Conservation (phyloP, 1,139 yeast species). For the Blastobotrys buckinghamii region DNA sequence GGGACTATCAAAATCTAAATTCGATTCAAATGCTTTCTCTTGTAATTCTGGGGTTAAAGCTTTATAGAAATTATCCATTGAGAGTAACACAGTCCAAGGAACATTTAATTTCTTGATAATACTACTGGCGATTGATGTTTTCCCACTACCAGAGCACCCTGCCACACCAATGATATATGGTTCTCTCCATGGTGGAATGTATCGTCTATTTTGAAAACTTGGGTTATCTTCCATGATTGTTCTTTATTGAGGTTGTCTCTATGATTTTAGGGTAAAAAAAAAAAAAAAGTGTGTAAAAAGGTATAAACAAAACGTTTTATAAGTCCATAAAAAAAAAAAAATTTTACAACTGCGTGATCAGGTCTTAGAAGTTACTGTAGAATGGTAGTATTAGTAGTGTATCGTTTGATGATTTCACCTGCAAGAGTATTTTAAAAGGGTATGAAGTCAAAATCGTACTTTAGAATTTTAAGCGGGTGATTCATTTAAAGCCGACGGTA, state of each 20-base stretch:
- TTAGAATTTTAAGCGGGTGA: too few species aligned
- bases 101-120: slow-evolving; percentile 63
- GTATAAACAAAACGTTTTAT: not conserved
- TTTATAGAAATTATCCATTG: slow-evolving; percentile 85
- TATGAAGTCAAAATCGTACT: too few species aligned
- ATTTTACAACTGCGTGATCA: too few species aligned
- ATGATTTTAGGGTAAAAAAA: too few species aligned
- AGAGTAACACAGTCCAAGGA: slow-evolving; percentile 93
- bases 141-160: slow-evolving; percentile 93
- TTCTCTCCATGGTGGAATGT: slow-evolving; percentile 86
- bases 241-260: too few species aligned
- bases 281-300: not conserved
- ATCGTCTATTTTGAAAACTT: slow-evolving; percentile 19
- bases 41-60: slow-evolving; percentile 62
- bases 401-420: too few species aligned
- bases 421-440: too few species aligned
- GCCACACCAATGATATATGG: slow-evolving; percentile 95
- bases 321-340: not conserved
- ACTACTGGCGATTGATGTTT: slow-evolving; percentile 83
- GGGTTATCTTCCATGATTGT: slow-evolving; percentile 15
- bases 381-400: too few species aligned
- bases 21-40: slow-evolving; percentile 52
- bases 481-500: not conserved
- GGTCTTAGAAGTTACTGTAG: too few species aligned
- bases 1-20: slow-evolving; percentile 86